Base-by-base conservation (phyloP, 1,139 yeast species). In the Magnusiomyces suaveolens region DNA sequence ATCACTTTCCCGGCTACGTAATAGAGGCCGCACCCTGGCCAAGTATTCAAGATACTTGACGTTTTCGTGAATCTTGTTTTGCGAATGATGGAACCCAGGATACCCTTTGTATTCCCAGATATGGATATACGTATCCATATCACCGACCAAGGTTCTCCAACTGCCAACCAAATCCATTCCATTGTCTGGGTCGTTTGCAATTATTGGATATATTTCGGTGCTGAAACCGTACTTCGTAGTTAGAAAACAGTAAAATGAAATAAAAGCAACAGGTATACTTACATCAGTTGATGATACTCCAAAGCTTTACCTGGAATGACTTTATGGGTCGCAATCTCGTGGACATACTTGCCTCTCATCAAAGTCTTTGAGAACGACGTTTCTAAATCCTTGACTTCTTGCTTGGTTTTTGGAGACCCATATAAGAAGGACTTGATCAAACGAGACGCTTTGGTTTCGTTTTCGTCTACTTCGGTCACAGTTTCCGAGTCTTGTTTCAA, bases 61-160 rank as follows among this genome's bases (percentile, higher is more conserved):
- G 51, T 68, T 63, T 44, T 61, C 57, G 56, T 72, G 75, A 20
- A 71, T 62, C 44, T 59, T 57, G 50, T 67, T 69, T 59, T 68
- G 69, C 2, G 74, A 67, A 54, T 67, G 67, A 56, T 73, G 76
- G 60, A 71, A 71, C 1, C 75, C 76, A 0, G 72, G 65, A 58
- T 68, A 72, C 46, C 75, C 75, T 52, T 71, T 70, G 63, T 73
- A 73, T 60, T 73, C 75, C 76, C 75, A 73, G 54, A 73, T 69
- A 56, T 73, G 75, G 25, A 62, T 51, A 54, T 66, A 70, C 10
- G 68, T 64, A 59, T 72, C 75, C 57, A 67, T 62, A 52, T 73
- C 75, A 23, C 76, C 75, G 29, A 72, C 64, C 12, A 72, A 72
- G 4, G 70, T 66, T 52, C 75, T 64, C 76, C 76, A 73, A 51